These are phyloP conservation scores for Casuarina cunninghamiana DNA, from an alignment of 306 rosid genomes.

Conservation along the genomic window DNA sequence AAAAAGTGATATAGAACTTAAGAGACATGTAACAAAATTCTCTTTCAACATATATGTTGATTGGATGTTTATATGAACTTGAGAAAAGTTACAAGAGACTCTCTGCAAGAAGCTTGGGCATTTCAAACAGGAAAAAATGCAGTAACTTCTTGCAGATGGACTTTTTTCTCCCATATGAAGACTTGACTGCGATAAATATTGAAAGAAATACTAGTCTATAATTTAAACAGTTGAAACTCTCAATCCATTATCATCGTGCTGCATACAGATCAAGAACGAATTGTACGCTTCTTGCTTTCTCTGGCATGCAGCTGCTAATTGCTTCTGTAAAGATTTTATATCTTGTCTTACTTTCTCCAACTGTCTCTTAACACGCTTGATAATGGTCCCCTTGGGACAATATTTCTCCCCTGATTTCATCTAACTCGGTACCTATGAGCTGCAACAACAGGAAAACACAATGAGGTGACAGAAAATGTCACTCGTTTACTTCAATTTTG, in stretches of 20 bases:
- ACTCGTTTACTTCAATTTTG: not conserved
- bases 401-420: slow-evolving; percentile 14
- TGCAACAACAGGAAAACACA: not conserved
- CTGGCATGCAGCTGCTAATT: not conserved
- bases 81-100: too few relatives aligned
- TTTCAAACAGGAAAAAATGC: too few relatives aligned
- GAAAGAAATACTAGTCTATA: too few relatives aligned
- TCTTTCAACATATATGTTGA: too few relatives aligned
- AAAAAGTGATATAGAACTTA: too few relatives aligned
- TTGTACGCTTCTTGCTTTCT: slow-evolving; percentile 16
- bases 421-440: slow-evolving; percentile 8
- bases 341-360: slow-evolving; percentile 9
- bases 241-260: slow-evolving; percentile 23
- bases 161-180: too few relatives aligned
- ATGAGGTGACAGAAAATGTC: not conserved
- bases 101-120: too few relatives aligned
- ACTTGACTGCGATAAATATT: too few relatives aligned
- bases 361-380: not conserved
- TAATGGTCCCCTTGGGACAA: not conserved
- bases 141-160: too few relatives aligned
- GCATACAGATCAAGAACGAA: slow-evolving; percentile 9
- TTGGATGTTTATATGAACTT: too few relatives aligned
- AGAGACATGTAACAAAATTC: too few relatives aligned
- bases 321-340: not conserved
- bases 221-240: not conserved